Evolutionary conservation across 179 eudicot species (phyloP), one percentile per base, ranked within the genome.

Genomic region (Beta macrorhiza): DNA sequence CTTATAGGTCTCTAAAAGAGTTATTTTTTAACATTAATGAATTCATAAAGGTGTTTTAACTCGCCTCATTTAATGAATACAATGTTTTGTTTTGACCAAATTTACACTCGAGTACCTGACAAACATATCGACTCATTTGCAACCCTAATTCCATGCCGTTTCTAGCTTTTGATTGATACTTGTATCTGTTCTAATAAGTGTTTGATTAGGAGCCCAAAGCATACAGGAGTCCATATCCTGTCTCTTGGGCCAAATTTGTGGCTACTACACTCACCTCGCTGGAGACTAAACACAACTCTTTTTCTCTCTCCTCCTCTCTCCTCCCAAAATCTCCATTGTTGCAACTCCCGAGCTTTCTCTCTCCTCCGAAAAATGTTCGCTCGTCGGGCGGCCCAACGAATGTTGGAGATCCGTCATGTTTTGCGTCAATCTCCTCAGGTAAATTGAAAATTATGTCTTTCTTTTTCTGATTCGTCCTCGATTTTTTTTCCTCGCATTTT

Each of bases 341-440:
- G 86, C 62, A 77, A 77, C 78, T 78, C 69, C 22, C 67, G 5
- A 52, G 57, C 61, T 72, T 67, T 57, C 83, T 51, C 73, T 84
- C 79, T 59, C 79, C 67, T n/a, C 77, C n/a, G 5, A 85, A 88
- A 86, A 94, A 74, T 94, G 98, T 83, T 94, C 64, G 91, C 85
- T 85, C 97, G 97, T 70, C 84, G 89, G 61, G 91, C 91, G 7
- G 80, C 91, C 52, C 88, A 86, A 76, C 92, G 98, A 4, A 83
- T 94, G 16, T 77, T 64, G 17, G 92, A 95, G 91, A 89, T 95
- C 93, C 97, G 94, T 79, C 91, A 88, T 63, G 90, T 79, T 58
- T 83, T 93, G 75, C 90, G 92, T 44, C 91, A 85, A 78, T 53
- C 82, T 44, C 82, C 87, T 25, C 89, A 84, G 96, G 95, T 88